These are phyloP conservation scores for Phaeoacremonium minimum DNA, from an alignment of 2,329 filamentous ascomycete species.

Conservation along the genomic window DNA sequence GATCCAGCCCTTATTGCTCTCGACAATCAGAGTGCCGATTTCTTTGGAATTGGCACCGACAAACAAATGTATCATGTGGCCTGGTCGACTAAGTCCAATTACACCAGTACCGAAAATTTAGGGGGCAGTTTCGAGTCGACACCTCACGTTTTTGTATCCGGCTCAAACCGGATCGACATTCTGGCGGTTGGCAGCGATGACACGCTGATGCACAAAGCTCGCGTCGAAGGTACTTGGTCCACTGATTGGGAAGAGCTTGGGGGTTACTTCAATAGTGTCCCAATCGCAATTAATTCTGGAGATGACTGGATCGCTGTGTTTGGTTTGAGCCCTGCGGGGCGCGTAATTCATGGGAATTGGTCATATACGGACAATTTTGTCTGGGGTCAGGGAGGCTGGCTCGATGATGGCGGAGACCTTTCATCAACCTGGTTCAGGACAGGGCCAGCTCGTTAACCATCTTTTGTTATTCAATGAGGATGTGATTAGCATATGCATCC, in stretches of 20 bases:
- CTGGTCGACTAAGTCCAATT: neutral
- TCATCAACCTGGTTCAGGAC: neutral
- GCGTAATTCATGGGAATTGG: neutral
- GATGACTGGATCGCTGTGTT: neutral
- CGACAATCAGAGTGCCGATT: neutral
- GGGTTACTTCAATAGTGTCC: neutral
- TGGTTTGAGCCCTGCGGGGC: neutral
- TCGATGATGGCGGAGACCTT: neutral
- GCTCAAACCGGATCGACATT: neutral
- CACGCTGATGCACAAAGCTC: neutral
- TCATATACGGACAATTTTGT: neutral
- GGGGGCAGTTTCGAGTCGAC: neutral
- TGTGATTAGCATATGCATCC: too few relatives aligned
- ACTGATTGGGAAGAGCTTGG: neutral
- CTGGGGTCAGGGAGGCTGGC: neutral
- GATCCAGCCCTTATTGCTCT: neutral
- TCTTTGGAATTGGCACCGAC: neutral
- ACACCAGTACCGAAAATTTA: neutral
- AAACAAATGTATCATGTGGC: neutral
- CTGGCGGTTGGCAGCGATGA: neutral
- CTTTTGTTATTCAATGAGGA: too few relatives aligned
- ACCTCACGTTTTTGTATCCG: neutral
- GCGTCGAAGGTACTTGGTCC: neutral
- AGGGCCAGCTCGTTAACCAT: constrained; percentile 1
- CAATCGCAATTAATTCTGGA: neutral